These are phyloP conservation scores for Candida broadrunensis DNA, from an alignment of 805 yeast species.

Conservation along the genomic window DNA sequence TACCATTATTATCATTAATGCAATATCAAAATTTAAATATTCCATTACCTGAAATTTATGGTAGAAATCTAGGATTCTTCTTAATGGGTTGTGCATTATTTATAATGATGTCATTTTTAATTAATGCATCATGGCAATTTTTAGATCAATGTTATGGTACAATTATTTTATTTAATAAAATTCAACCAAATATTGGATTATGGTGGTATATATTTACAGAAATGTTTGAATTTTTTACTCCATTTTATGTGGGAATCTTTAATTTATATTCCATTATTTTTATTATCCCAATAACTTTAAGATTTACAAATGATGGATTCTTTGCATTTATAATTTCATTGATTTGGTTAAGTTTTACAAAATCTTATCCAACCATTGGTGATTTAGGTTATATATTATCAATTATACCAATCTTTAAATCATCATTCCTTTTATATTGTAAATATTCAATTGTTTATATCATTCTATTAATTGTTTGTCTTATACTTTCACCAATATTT, in stretches of 20 bases:
- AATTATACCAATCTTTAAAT: slow-evolving; percentile 40
- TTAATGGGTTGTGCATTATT: slow-evolving; percentile 16
- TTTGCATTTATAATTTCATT: slow-evolving; percentile 47
- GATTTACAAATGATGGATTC: slow-evolving; percentile 61
- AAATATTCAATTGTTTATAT: slow-evolving; percentile 45
- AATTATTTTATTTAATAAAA: slow-evolving; percentile 58
- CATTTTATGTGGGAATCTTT: slow-evolving; percentile 81
- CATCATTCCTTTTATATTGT: slow-evolving; percentile 45
- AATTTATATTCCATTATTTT: slow-evolving; percentile 68
- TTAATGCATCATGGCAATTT: slow-evolving; percentile 25
- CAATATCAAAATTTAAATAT: slow-evolving; percentile 11
- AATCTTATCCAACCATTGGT: slow-evolving; percentile 82
- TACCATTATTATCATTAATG: slow-evolving; percentile 52
- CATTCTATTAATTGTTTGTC: slow-evolving; percentile 47
- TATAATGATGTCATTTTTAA: slow-evolving; percentile 20
- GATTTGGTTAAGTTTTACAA: slow-evolving; percentile 57
- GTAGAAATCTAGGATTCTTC: slow-evolving; percentile 18
- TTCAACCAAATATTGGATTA: slow-evolving; percentile 86
- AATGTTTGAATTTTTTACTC: slow-evolving; percentile 84
- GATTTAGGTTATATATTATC: slow-evolving; percentile 56
- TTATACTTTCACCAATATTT: slow-evolving; percentile 80
- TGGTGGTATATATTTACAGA: slow-evolving; percentile 99
- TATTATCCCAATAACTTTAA: slow-evolving; percentile 68
- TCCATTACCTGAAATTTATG: slow-evolving; percentile 7
- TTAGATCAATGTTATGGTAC: slow-evolving; percentile 48